These are phyloP conservation scores for Vitis cinerea DNA, from an alignment of 164 flowering plant genomes.

Conservation along the genomic window DNA sequence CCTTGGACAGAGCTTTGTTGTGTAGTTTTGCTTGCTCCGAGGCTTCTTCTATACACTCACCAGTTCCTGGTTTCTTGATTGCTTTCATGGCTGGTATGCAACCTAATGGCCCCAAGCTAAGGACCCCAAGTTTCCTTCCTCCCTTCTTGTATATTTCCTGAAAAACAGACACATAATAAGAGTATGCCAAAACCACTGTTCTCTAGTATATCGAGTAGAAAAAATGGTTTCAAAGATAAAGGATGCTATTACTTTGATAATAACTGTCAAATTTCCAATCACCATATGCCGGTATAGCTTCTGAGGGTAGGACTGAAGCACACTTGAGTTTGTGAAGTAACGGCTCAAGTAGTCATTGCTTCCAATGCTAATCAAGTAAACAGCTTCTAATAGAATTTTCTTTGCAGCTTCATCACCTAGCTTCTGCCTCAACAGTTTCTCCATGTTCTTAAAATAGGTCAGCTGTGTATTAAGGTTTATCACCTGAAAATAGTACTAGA, in stretches of 20 bases:
- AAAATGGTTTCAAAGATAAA: no score
- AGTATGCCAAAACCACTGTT: no score
- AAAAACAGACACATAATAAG: neutral
- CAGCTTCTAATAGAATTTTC: conserved; percentile 17
- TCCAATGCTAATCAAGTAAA: conserved; percentile 27
- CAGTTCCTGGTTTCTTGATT: no score
- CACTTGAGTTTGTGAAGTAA: neutral
- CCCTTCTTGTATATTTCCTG: conserved; percentile 17
- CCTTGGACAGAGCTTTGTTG: conserved; percentile 4
- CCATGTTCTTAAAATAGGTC: conserved; percentile 13
- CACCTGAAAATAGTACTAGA: neutral
- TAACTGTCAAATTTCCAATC: conserved; percentile 19
- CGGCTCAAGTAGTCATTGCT: conserved; percentile 25
- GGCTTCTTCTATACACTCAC: no score
- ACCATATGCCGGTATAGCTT: conserved; percentile 15
- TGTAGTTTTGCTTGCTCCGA: neutral
- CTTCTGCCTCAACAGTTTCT: conserved; percentile 13
- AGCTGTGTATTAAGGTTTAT: conserved; percentile 22
- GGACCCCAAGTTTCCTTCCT: neutral
- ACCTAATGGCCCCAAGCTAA: no score
- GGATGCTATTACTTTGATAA: conserved; percentile 12
- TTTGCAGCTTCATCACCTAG: conserved; percentile 20
- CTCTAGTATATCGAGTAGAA: no score
- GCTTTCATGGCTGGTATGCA: no score
- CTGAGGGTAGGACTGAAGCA: neutral